phyloP scores from a whole-genome alignment of 1,284 basidiomycete genomes.

The Trametes polyzona region DNA sequence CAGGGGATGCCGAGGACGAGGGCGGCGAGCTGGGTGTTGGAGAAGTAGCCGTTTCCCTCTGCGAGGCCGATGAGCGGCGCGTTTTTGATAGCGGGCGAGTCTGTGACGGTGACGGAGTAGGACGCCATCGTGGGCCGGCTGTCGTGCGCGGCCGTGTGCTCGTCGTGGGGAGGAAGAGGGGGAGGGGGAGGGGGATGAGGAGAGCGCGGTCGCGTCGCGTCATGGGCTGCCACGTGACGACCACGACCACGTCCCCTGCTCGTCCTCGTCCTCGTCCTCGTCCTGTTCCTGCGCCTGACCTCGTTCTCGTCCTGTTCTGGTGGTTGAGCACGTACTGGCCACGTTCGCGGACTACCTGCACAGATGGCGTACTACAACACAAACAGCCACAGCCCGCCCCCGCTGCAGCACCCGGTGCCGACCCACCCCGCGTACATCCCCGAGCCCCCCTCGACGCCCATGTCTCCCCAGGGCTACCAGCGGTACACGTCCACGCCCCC shows the following conservation, averaged over 20 bases:
- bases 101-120: constrained; percentile 59
- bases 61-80: constrained; percentile 82
- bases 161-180: too few species aligned
- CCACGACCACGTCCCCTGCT: constrained; percentile 4
- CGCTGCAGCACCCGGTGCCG: constrained; percentile 87
- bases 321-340: background rate
- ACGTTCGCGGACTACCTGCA: background rate
- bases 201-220: too few species aligned
- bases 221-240: constrained; percentile 20
- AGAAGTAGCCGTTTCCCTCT: constrained; percentile 87
- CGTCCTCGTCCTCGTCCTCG: background rate
- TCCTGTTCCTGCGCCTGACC: background rate
- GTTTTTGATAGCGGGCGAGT: constrained; percentile 77
- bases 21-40: constrained; percentile 79
- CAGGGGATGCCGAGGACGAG: constrained; percentile 82
- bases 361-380: constrained; percentile 47
- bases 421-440: constrained; percentile 90
- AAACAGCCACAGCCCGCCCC: constrained; percentile 71
- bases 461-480: constrained; percentile 76
- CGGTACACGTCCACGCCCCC: constrained; percentile 69
- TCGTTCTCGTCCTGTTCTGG: background rate
- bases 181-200: too few species aligned
- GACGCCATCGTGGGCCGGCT: constrained; percentile 41
- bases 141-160: background rate
- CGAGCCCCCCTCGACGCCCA: constrained; percentile 83